Evolutionary conservation across 306 rosid genomes (phyloP).

Genomic region (Glycine latifolia): DNA sequence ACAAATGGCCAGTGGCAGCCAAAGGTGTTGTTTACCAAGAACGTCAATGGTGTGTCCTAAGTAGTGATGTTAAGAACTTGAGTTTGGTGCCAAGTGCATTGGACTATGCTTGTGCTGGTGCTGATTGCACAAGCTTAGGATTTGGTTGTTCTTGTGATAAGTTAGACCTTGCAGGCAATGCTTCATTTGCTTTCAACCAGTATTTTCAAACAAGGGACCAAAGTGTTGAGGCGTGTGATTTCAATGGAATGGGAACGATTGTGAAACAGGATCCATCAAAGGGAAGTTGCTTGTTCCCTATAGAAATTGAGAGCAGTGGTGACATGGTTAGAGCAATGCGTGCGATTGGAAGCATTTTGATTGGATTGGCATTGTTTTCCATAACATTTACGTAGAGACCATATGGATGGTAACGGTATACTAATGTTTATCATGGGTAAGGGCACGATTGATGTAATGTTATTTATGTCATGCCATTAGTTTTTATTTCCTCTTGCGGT

Average conservation of each 20-base stretch:
- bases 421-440: too few relatives aligned
- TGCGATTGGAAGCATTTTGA: conserved; percentile 18
- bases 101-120: conserved; percentile 59
- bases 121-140: conserved; percentile 72
- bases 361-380: conserved; percentile 45
- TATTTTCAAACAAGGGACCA: conserved; percentile 70
- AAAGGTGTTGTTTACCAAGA: conserved; percentile 72
- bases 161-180: conserved; percentile 42
- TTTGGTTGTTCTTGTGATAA: conserved; percentile 54
- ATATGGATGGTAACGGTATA: too few relatives aligned
- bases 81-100: background rate
- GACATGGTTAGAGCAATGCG: conserved; percentile 32
- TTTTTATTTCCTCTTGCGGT: too few relatives aligned
- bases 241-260: conserved; percentile 54
- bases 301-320: conserved; percentile 58
- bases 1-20: conserved; percentile 55
- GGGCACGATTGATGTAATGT: too few relatives aligned
- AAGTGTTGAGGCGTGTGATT: conserved; percentile 66
- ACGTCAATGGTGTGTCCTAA: conserved; percentile 64
- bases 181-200: conserved; percentile 76
- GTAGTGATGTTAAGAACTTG: conserved; percentile 9
- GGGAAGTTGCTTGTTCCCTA: conserved; percentile 62
- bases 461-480: too few relatives aligned
- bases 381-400: background rate
- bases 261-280: conserved; percentile 58